phyloP scores from a whole-genome alignment of 176 grass and related monocot genomes.

The Musa itinerans region DNA sequence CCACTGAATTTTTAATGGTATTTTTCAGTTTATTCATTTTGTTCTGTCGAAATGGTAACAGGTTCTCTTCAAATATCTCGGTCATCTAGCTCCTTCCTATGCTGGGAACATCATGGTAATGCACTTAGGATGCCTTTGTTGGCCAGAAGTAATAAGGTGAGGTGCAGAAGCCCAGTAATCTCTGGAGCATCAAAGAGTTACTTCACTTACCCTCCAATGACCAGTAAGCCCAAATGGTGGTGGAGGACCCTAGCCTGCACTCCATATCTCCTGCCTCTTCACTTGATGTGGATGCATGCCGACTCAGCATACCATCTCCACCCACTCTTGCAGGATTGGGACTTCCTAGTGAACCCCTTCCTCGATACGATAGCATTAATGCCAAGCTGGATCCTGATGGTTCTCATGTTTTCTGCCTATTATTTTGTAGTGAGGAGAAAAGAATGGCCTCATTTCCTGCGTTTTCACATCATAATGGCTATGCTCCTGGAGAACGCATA shows the following conservation, averaged over 20 bases:
- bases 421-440: constrained; percentile 73
- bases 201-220: constrained; percentile 70
- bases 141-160: constrained; percentile 4
- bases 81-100: background rate
- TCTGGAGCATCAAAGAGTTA: constrained; percentile 40
- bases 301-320: constrained; percentile 75
- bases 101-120: background rate
- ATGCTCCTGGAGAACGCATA: constrained; percentile 77
- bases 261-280: constrained; percentile 84
- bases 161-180: constrained; percentile 21
- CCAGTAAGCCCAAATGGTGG: constrained; percentile 91
- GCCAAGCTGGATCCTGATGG: constrained; percentile 70
- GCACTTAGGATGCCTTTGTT: constrained; percentile 12
- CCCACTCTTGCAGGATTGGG: constrained; percentile 54
- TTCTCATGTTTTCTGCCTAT: constrained; percentile 59
- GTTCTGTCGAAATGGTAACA: background rate
- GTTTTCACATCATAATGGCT: constrained; percentile 82
- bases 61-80: background rate
- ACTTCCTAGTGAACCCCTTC: constrained; percentile 59
- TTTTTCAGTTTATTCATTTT: background rate
- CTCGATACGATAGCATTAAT: constrained; percentile 68
- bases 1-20: background rate
- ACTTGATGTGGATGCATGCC: constrained; percentile 80
- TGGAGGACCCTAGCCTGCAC: constrained; percentile 72
- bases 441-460: constrained; percentile 75